phyloP scores from a whole-genome alignment of 176 grass and related monocot species.

The Melocanna baccifera region DNA sequence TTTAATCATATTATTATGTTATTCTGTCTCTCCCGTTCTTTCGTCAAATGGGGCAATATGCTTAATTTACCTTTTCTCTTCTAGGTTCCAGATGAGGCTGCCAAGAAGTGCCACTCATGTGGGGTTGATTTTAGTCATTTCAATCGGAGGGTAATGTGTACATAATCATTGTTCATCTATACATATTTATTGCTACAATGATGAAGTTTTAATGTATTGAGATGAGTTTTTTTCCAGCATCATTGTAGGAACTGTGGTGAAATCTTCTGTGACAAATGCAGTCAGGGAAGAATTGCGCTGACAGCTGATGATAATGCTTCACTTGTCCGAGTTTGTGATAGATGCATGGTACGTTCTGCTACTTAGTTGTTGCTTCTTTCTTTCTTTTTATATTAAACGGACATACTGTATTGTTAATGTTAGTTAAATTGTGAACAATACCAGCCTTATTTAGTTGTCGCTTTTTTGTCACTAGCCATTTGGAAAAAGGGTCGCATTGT shows the following conservation, averaged over 20 bases:
- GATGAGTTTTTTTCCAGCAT: slow-evolving; percentile 51
- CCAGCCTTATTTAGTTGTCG: background rate
- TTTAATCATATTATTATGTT: slow-evolving; percentile 5
- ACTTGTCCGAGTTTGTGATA: slow-evolving; percentile 94
- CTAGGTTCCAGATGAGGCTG: slow-evolving; percentile 94
- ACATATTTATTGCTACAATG: background rate
- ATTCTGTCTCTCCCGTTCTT: background rate
- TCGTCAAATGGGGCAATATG: background rate
- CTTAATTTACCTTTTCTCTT: slow-evolving; percentile 3
- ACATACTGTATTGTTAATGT: background rate
- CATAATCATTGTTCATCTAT: slow-evolving; percentile 16
- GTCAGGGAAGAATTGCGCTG: slow-evolving; percentile 84
- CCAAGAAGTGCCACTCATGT: slow-evolving; percentile 79
- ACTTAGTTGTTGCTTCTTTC: background rate
- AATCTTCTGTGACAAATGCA: slow-evolving; percentile 98
- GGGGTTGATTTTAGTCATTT: slow-evolving; percentile 83
- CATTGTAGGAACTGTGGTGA: slow-evolving; percentile 99
- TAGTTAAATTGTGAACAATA: background rate
- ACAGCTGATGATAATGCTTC: slow-evolving; percentile 90
- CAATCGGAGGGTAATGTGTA: slow-evolving; percentile 70
- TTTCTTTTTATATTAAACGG: background rate
- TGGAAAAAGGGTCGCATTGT: background rate
- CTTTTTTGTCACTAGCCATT: background rate
- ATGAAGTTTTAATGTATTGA: slow-evolving; percentile 22
- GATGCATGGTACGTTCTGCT: slow-evolving; percentile 76